phyloP scores from a whole-genome alignment of 257 asterid genomes.

The Jacaranda copaia region DNA sequence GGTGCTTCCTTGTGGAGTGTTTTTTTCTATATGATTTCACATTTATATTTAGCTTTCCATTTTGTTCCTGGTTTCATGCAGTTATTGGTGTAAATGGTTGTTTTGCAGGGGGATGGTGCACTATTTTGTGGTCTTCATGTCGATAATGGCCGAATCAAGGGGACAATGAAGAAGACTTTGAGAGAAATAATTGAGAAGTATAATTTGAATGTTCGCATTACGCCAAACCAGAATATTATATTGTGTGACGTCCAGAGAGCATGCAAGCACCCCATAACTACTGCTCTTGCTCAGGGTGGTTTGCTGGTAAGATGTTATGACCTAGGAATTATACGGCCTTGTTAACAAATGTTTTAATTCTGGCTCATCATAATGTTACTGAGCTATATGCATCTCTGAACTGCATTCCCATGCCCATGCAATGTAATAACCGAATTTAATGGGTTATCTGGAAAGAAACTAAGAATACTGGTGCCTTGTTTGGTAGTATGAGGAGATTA shows the following conservation, averaged over 20 bases:
- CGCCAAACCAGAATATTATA: constrained; percentile 92
- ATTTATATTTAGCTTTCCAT: not conserved
- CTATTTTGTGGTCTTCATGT: constrained; percentile 95
- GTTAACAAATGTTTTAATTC: not conserved
- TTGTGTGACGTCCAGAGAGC: constrained; percentile 78
- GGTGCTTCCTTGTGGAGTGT: not conserved
- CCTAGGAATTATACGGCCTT: not conserved
- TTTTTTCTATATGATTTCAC: not conserved
- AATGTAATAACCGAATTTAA: not conserved
- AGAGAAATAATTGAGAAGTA: constrained; percentile 92
- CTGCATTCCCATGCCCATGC: not conserved
- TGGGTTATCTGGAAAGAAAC: not conserved
- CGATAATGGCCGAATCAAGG: constrained; percentile 90
- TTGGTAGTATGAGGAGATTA: not conserved
- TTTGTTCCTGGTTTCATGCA: constrained; percentile 14
- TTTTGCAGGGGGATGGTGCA: constrained; percentile 85
- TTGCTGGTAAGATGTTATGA: constrained; percentile 64
- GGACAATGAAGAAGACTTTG: constrained; percentile 73
- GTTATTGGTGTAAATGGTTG: constrained; percentile 21
- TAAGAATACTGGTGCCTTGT: not conserved
- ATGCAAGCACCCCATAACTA: constrained; percentile 87
- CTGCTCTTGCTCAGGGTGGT: constrained; percentile 96
- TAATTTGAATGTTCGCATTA: constrained; percentile 83
- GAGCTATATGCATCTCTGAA: constrained; percentile 5
- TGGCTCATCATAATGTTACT: not conserved